phyloP scores from a whole-genome alignment of 1,284 basidiomycete species.

The Xerocomus nothofagi region DNA sequence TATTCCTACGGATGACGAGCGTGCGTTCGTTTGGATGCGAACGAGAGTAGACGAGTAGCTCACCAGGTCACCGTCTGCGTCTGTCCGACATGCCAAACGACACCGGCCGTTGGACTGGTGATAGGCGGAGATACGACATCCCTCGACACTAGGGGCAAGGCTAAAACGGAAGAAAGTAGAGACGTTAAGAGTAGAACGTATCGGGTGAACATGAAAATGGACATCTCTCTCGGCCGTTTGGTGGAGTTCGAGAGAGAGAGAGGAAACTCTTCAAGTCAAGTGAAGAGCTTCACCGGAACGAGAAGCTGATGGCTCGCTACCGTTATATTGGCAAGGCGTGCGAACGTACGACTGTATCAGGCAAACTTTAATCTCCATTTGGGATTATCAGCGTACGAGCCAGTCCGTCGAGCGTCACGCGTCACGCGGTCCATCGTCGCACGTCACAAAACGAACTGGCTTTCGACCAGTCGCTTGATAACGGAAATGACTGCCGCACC shows the following conservation, averaged over 20 bases:
- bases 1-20: slow-evolving; percentile 43
- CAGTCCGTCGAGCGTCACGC: background rate
- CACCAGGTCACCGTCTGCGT: slow-evolving; percentile 60
- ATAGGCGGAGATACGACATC: slow-evolving; percentile 59
- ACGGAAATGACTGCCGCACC: slow-evolving; percentile 29
- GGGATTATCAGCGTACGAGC: slow-evolving; percentile 8
- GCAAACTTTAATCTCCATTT: slow-evolving; percentile 7
- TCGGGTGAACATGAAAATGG: slow-evolving; percentile 18
- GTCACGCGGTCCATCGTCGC: background rate
- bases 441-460: background rate
- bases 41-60: slow-evolving; percentile 14
- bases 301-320: background rate
- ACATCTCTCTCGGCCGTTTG: slow-evolving; percentile 14
- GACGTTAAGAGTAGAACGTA: slow-evolving; percentile 17
- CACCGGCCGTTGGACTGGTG: slow-evolving; percentile 49
- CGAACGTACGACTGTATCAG: slow-evolving; percentile 16
- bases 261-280: slow-evolving; percentile 15
- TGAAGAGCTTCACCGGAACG: slow-evolving; percentile 13
- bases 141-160: slow-evolving; percentile 43
- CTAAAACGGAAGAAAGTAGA: slow-evolving; percentile 18
- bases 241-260: slow-evolving; percentile 9
- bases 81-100: slow-evolving; percentile 56
- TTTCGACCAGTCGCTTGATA: no score
- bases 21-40: background rate
- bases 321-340: slow-evolving; percentile 25